Conservation (phyloP, 208 protist species). For the Crithidia thermophila region DNA sequence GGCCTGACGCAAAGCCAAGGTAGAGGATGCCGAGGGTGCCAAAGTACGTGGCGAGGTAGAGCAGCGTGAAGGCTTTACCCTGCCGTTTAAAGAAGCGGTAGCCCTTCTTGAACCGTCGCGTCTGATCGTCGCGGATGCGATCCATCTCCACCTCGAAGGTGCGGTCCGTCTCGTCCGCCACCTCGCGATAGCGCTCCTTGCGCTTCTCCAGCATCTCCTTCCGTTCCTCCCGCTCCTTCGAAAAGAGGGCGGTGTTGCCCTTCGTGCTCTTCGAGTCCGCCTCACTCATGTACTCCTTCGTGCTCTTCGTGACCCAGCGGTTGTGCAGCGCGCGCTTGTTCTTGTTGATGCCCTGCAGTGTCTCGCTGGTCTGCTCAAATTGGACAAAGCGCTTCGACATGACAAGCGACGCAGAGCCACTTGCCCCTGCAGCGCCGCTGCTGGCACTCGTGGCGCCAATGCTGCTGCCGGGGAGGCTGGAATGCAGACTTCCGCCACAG, state of each 20-base stretch:
- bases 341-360: slow-evolving; percentile 73
- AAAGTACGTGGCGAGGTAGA: slow-evolving; percentile 69
- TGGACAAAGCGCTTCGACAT: slow-evolving; percentile 50
- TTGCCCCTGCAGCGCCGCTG: neutral
- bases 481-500: neutral
- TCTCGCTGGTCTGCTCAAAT: slow-evolving; percentile 76
- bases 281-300: slow-evolving; percentile 88
- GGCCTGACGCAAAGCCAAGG: slow-evolving; percentile 62
- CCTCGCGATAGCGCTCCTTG: slow-evolving; percentile 25
- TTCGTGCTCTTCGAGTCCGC: slow-evolving; percentile 43
- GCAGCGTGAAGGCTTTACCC: slow-evolving; percentile 65
- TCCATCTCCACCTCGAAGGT: slow-evolving; percentile 78
- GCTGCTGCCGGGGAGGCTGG: neutral
- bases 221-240: slow-evolving; percentile 34
- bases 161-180: slow-evolving; percentile 56
- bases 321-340: slow-evolving; percentile 33
- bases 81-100: slow-evolving; percentile 85
- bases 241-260: slow-evolving; percentile 25
- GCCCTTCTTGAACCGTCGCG: slow-evolving; percentile 55
- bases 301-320: slow-evolving; percentile 86
- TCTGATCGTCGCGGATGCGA: slow-evolving; percentile 66
- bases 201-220: slow-evolving; percentile 16
- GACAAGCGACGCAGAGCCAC: neutral
- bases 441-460: neutral
- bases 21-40: slow-evolving; percentile 64